Conservation (phyloP, 2,329 filamentous ascomycete species). For the Endocalyx cinctus region DNA sequence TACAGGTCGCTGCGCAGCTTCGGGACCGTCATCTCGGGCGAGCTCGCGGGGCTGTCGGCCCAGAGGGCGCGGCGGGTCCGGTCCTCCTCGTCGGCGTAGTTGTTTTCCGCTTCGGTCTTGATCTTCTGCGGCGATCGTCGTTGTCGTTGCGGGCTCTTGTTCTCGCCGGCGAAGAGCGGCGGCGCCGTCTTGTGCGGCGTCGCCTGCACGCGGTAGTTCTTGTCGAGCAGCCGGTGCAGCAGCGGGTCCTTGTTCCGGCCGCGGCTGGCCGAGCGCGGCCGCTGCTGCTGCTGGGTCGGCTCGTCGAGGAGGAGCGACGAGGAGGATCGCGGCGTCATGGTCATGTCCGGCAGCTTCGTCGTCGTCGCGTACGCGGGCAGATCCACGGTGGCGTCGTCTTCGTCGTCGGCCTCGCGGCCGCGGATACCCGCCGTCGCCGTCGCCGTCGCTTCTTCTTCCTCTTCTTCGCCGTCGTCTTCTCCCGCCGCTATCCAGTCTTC, state of each 20-base stretch:
- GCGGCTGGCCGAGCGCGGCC: conserved; percentile 18
- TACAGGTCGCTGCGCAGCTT: conserved; percentile 83
- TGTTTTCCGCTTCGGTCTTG: conserved; percentile 16
- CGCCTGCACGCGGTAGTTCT: conserved; percentile 89
- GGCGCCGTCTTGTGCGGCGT: conserved; percentile 66
- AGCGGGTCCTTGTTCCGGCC: conserved; percentile 64
- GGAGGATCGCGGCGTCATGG: conserved; percentile 56
- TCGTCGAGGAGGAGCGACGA: conserved; percentile 49
- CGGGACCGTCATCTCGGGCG: conserved; percentile 74
- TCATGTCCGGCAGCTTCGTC: conserved; percentile 56
- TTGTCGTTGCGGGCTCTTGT: conserved; percentile 25
- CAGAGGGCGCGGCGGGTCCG: conserved; percentile 34
- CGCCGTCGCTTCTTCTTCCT: conserved; percentile 29
- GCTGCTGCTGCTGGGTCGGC: conserved; percentile 17
- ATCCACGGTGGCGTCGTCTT: conserved; percentile 36
- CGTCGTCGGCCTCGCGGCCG: conserved; percentile 33
- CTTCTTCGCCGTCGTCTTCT: conserved; percentile 29
- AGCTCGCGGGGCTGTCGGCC: conserved; percentile 61
- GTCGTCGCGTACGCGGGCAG: conserved; percentile 48
- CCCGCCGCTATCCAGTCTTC: conserved; percentile 21
- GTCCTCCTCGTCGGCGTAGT: conserved; percentile 14
- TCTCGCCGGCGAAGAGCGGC: no score
- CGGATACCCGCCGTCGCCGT: no score
- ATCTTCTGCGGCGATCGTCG: conserved; percentile 27
- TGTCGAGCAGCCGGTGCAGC: conserved; percentile 88